Evolutionary conservation across 306 rosid species (phyloP), one percentile per base, ranked within the genome.

Genomic region (Vigna mungo): DNA sequence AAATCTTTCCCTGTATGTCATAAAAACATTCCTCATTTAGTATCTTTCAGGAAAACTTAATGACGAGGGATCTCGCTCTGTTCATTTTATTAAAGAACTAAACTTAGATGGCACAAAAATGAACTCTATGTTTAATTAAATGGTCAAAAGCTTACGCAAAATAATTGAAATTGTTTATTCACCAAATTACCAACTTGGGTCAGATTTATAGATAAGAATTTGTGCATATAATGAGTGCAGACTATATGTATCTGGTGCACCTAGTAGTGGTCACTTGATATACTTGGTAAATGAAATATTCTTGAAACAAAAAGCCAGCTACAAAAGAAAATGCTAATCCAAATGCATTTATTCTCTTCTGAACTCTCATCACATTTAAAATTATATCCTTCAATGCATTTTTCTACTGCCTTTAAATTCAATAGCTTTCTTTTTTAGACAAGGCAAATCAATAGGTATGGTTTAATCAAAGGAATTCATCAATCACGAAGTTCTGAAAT

Each of bases 1-100:
- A 64, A 95, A 92, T 76, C 54, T 88, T 86, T 85, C 89, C 94
- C 99, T 95, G 86, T 47, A 86, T 83, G 59, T 44, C 17, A 78
- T 75, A 12, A 7, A 62, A 46, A 20, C 51, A 25, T 23, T 21
- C n/a, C n/a, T 32, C 60, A 13, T 75, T 69, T 60, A 6, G 53
- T 59, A 39, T 13, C 54, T 23, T 15, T 11, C 7, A 25, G 13
- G 23, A 61, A 27, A 63, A 63, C 56, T 76, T 15, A 62, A 20
- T 68, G 48, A 25, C 18, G 34, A 13, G 17, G 67, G 17, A 14
- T 41, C 36, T 68, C 44, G 13, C 27, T 30, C 60, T 17, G 47
- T 27, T 70, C 37, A 51, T 52, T 12, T 61, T 25, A 47, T n/a
- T 18, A 23, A 37, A 39, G 2, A 6, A 25, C 14, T 32, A 44